Conservation (phyloP, 2,329 filamentous ascomycete genomes). For the Alternaria solani region DNA sequence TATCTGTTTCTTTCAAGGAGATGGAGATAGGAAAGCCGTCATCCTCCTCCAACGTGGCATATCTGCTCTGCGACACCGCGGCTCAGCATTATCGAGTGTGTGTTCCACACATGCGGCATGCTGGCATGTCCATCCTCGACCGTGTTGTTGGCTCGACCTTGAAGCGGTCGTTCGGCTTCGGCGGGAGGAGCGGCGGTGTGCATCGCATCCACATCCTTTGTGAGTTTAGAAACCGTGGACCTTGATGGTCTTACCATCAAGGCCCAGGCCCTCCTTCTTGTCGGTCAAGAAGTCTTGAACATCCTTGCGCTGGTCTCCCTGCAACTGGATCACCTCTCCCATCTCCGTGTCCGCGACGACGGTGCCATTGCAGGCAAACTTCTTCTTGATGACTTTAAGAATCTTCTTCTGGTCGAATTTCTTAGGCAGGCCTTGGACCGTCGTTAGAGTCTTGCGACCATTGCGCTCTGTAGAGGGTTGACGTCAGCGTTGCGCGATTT, state of each 20-base stretch:
- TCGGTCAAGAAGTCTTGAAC: constrained; percentile 96
- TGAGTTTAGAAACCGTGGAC: constrained; percentile 58
- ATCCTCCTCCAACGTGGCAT: constrained; percentile 28
- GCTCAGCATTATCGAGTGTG: constrained; percentile 23
- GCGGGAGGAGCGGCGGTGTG: constrained; percentile 16
- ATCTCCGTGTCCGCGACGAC: constrained; percentile 95
- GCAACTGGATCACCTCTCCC: constrained; percentile 99
- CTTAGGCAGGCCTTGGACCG: constrained; percentile 96
- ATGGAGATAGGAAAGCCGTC: constrained; percentile 29
- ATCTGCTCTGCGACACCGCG: constrained; percentile 33
- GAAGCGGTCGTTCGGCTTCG: constrained; percentile 15
- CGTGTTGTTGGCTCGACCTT: constrained; percentile 10
- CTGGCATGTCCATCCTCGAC: constrained; percentile 14
- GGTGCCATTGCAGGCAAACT: constrained; percentile 99
- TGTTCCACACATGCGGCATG: constrained; percentile 7
- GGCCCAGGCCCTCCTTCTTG: constrained; percentile 91
- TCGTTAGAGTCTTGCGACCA: constrained; percentile 99
- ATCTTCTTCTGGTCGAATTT: constrained; percentile 99
- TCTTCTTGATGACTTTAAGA: constrained; percentile 99
- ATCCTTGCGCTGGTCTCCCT: constrained; percentile 98
- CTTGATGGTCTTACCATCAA: constrained; percentile 97
- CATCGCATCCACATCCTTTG: constrained; percentile 11
- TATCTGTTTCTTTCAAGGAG: constrained; percentile 24
- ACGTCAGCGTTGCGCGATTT: constrained; percentile 53
- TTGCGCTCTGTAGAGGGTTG: constrained; percentile 79